These are phyloP conservation scores for Pythium dissimile DNA, from an alignment of 352 stramenopile genomes.

Conservation along the genomic window DNA sequence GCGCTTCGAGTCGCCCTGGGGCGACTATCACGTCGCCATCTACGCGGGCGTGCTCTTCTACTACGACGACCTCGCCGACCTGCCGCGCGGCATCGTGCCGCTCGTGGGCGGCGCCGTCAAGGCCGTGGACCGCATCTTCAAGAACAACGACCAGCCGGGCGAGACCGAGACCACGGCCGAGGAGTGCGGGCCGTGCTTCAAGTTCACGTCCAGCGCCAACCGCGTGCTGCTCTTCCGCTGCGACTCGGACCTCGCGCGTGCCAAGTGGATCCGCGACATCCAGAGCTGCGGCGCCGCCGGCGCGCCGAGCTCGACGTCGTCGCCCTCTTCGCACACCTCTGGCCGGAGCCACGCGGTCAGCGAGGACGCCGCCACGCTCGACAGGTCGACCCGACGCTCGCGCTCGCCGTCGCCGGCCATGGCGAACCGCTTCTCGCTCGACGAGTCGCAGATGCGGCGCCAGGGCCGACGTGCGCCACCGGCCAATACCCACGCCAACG, in stretches of 20 bases:
- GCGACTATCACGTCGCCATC: constrained; percentile 28
- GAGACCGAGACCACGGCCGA: constrained; percentile 22
- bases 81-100: constrained; percentile 30
- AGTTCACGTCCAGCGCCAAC: constrained; percentile 33
- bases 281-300: constrained; percentile 1
- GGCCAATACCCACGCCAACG: constrained; percentile 13
- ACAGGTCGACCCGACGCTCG: background rate
- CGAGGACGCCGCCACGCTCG: constrained; percentile 15
- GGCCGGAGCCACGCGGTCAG: background rate
- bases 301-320: background rate
- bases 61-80: constrained; percentile 29
- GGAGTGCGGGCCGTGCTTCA: constrained; percentile 40
- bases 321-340: constrained; percentile 15
- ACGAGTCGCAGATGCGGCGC: constrained; percentile 17
- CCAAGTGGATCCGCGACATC: constrained; percentile 24
- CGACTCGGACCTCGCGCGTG: constrained; percentile 10
- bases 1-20: constrained; percentile 38
- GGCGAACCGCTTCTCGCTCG: constrained; percentile 20
- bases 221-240: constrained; percentile 39
- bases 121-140: constrained; percentile 38
- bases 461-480: background rate
- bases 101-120: constrained; percentile 30
- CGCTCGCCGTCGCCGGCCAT: constrained; percentile 5
- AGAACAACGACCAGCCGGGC: constrained; percentile 23
- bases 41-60: constrained; percentile 36